Evolutionary conservation across 495 filamentous ascomycete genomes (phyloP), one percentile per base, ranked within the genome.

Genomic region (Viridothelium virens): DNA sequence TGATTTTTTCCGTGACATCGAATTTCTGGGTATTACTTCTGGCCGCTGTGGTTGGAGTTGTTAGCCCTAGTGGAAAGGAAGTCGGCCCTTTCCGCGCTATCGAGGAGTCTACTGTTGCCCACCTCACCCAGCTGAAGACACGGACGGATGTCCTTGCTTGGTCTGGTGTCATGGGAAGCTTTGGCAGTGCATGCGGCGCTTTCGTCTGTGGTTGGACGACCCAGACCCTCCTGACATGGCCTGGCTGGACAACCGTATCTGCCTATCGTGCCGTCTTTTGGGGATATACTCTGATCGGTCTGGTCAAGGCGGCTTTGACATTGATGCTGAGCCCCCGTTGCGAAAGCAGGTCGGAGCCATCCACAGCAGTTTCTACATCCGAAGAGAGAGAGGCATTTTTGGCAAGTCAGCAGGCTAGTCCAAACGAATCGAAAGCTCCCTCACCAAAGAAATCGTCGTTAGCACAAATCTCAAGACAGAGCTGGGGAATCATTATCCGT

Each of bases 31-130:
- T 88, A 7, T 76, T 93, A 63, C 78, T 95, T 5, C 70, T 81
- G 6, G 91, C 90, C 2, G 89, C 89, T 4, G 82, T 95, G 39
- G 70, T 94, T 56, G 91, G 91, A 18, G 89, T 95, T 56, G 91
- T 94, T 63, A 92, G 88, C 77, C 87, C 90, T 1, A 85, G 82
- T 79, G 85, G 77, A 56, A 74, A 74, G 36, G 72, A 70, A 61
- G 73, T 76, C 65, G 67, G 69, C 46, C 78, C 61, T 88, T 95
- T 94, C 75, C 83, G 88, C 59, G 90, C 90, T 33, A 84, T 93
- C n/a, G 91, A 96, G 72, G 91, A 94, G 76, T 89, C 87, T 12
- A 87, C 87, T 2, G 73, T 93, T 11, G 88, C 90, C 5, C 89
- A 93, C 67, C 80, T 95, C 18, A 89, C 86, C 0, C 78, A 80